Conservation (phyloP, 2,329 filamentous ascomycete species). For the Phoma sp. region DNA sequence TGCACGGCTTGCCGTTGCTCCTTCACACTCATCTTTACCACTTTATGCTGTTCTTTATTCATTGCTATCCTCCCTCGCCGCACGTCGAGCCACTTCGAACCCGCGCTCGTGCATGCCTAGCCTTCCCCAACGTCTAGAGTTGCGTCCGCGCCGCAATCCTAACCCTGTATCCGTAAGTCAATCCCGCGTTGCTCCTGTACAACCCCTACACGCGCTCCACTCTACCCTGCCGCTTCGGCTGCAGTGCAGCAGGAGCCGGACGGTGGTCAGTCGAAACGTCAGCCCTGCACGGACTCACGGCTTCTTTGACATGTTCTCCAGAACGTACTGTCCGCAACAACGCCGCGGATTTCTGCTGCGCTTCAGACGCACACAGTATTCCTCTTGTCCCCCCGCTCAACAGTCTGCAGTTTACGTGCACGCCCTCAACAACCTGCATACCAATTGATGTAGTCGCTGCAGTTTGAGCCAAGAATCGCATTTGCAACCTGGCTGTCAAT, state of each 20-base stretch:
- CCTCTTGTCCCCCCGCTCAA: constrained; percentile 36
- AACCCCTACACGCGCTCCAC: constrained; percentile 24
- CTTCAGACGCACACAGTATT: constrained; percentile 44
- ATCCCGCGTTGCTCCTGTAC: constrained; percentile 32
- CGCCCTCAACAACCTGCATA: constrained; percentile 40
- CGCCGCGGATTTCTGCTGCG: constrained; percentile 41
- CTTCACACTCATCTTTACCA: constrained; percentile 32
- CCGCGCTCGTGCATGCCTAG: constrained; percentile 33
- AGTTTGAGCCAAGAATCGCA: constrained; percentile 35
- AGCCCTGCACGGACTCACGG: constrained; percentile 48
- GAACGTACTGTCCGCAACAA: constrained; percentile 45
- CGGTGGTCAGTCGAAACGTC: constrained; percentile 43
- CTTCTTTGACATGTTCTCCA: constrained; percentile 42
- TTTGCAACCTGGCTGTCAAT: constrained; percentile 28
- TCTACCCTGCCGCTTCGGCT: constrained; percentile 42
- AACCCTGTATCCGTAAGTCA: constrained; percentile 40
- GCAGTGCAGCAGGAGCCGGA: constrained; percentile 43
- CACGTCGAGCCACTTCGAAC: constrained; percentile 27
- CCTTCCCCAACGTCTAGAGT: constrained; percentile 31
- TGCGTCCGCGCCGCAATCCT: constrained; percentile 40
- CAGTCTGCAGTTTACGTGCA: constrained; percentile 36
- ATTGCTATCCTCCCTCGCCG: constrained; percentile 42
- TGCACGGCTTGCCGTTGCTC: constrained; percentile 36
- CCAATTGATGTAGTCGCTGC: constrained; percentile 43
- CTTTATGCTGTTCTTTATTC: constrained; percentile 37